phyloP scores from a whole-genome alignment of 805 yeast genomes.

The Brettanomyces custersianus region DNA sequence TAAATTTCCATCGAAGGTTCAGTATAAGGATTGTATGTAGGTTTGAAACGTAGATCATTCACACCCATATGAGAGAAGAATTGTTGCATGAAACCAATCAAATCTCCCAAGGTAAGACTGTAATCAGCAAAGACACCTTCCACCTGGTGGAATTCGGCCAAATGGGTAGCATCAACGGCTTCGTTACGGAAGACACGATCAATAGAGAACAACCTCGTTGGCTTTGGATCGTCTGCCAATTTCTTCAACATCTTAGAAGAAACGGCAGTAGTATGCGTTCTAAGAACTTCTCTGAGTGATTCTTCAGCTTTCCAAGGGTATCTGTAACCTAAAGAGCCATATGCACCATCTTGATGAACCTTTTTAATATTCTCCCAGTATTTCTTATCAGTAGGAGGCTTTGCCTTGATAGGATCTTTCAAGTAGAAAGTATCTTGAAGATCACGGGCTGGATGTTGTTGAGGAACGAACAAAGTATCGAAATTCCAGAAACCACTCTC shows the following conservation, averaged over 20 bases:
- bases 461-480: constrained; percentile 94
- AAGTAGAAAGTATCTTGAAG: constrained; percentile 96
- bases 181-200: constrained; percentile 99
- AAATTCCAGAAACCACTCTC: constrained; percentile 99
- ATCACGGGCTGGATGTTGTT: constrained; percentile 99
- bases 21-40: constrained; percentile 98
- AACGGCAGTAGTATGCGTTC: constrained; percentile 97
- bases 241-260: constrained; percentile 82
- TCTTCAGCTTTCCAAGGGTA: constrained; percentile 95
- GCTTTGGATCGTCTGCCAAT: constrained; percentile 81
- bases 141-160: constrained; percentile 98
- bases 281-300: constrained; percentile 80
- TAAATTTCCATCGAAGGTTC: constrained; percentile 98
- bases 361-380: constrained; percentile 71
- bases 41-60: constrained; percentile 88
- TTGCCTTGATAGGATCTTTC: constrained; percentile 82
- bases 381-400: constrained; percentile 69
- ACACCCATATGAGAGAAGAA: constrained; percentile 98
- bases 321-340: constrained; percentile 95
- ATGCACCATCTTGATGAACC: constrained; percentile 86
- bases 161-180: constrained; percentile 98
- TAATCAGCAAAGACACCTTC: constrained; percentile 99
- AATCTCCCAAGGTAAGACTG: constrained; percentile 87
- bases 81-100: constrained; percentile 96
- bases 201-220: constrained; percentile 86